Evolutionary conservation across 192 early-diverging fungal genomes (phyloP).

Genomic region (Pecoramyces ruminantium): DNA sequence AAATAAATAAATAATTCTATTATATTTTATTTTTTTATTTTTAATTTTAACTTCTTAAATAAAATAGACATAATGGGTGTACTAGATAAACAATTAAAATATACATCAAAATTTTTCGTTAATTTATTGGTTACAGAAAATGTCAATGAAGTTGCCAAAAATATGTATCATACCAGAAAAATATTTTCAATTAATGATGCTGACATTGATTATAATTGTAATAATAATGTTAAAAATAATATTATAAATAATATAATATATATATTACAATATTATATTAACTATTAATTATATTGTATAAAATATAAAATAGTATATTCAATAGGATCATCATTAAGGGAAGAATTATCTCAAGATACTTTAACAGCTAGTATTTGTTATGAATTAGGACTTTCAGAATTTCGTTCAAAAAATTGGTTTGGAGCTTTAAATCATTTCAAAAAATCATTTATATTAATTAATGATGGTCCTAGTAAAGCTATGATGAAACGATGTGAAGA

Average conservation of each 20-base stretch:
- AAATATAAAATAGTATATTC: background rate
- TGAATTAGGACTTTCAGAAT: background rate
- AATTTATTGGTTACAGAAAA: background rate
- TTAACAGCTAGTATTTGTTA: background rate
- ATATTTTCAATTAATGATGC: background rate
- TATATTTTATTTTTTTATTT: too few species aligned
- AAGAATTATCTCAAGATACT: background rate
- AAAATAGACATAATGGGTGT: background rate
- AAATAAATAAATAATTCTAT: too few species aligned
- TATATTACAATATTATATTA: too few species aligned
- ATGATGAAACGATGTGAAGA: background rate
- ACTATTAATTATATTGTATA: too few species aligned
- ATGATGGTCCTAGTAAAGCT: background rate
- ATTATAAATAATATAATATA: too few species aligned
- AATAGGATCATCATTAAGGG: background rate
- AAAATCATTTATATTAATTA: background rate
- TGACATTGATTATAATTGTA: background rate
- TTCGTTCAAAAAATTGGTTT: background rate
- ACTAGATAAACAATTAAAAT: background rate
- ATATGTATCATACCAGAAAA: background rate
- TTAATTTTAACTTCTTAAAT: too few species aligned
- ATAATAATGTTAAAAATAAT: too few species aligned
- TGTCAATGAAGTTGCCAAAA: background rate
- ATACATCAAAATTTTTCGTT: background rate
- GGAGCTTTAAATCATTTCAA: background rate